Evolutionary conservation across 2,329 filamentous ascomycete species (phyloP).

Genomic region (Pezicula rhizophila): DNA sequence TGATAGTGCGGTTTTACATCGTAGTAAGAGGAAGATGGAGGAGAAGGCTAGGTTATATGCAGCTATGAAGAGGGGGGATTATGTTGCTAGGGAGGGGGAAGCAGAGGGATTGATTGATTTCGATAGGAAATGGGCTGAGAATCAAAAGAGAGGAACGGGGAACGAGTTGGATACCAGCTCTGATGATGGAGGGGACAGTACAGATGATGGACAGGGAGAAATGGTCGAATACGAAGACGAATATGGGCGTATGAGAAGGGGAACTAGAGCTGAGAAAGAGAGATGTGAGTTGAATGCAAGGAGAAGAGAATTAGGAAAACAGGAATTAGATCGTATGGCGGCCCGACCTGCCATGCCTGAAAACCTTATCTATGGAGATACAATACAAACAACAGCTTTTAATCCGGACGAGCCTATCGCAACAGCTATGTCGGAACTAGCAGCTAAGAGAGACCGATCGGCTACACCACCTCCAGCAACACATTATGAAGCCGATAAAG

Average conservation of each 20-base stretch:
- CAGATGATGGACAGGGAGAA: conserved; percentile 40
- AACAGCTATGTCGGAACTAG: conserved; percentile 71
- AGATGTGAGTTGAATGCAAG: conserved; percentile 51
- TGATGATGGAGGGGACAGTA: conserved; percentile 48
- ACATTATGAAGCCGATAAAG: conserved; percentile 81
- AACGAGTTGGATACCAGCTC: conserved; percentile 47
- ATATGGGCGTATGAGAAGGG: conserved; percentile 75
- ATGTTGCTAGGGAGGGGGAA: conserved; percentile 52
- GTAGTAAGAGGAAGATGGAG: conserved; percentile 76
- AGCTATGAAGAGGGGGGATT: conserved; percentile 85
- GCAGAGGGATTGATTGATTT: conserved; percentile 79
- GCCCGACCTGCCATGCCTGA: conserved; percentile 61
- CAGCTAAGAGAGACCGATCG: conserved; percentile 70
- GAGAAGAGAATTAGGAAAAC: conserved; percentile 46
- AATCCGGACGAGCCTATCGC: conserved; percentile 59
- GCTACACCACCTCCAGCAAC: conserved; percentile 71
- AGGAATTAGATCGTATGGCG: conserved; percentile 63
- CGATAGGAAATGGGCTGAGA: conserved; percentile 89
- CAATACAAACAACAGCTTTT: conserved; percentile 79
- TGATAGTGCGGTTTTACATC: conserved; percentile 49
- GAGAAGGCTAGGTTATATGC: conserved; percentile 86
- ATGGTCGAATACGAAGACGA: conserved; percentile 87
- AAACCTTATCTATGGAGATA: conserved; percentile 77
- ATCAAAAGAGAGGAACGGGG: conserved; percentile 34
- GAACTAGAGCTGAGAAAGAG: conserved; percentile 63